Evolutionary conservation across 148 eudicot species (phyloP), one percentile per base, ranked within the genome.

Genomic region (Rhododendron vialii): DNA sequence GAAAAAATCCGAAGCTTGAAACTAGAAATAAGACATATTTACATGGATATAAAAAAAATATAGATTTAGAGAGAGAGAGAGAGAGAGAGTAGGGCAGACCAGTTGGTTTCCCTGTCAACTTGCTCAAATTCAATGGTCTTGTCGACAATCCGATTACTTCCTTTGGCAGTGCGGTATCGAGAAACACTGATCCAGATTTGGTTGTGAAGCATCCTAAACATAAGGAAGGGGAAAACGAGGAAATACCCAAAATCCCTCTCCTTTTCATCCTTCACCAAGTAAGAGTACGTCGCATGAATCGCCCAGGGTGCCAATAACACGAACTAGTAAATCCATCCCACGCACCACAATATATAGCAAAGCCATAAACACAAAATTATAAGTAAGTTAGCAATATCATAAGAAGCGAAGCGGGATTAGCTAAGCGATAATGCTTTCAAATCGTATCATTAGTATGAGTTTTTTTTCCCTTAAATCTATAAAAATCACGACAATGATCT

Each of bases 121-220:
- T 93, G 98, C 1, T 95, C 98, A 53, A 95, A 95, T 14, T 95
- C 98, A 30, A 95, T 89, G 85, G 91, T 90, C 87, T 82, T 90
- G 45, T 95, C 98, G 20, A 95, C 81, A 45, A 95, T 95, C 24
- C 92, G 85, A 77, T 89, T 92, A 82, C 63, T 86, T 38, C 94
- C 96, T 55, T 92, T 92, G 84, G 96, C 93, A 0, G 94, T 95
- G 38, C 93, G 90, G 85, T 95, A 83, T 2, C 98, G 95, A 30
- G 94, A 93, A 79, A 90, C 2, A 10, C 89, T 86, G 59, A 92
- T 94, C 98, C 98, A 94, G 8, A 94, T n/a, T 50, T 93, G 98
- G 91, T 92, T 85, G 83, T 94, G 98, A 85, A 93, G 84, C 82
- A 91, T 90, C 85, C 98, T 90, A 65, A 61, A 85, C 18, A 93